Evolutionary conservation across 352 stramenopile species (phyloP).

Genomic region (Plasmopara muralis): DNA sequence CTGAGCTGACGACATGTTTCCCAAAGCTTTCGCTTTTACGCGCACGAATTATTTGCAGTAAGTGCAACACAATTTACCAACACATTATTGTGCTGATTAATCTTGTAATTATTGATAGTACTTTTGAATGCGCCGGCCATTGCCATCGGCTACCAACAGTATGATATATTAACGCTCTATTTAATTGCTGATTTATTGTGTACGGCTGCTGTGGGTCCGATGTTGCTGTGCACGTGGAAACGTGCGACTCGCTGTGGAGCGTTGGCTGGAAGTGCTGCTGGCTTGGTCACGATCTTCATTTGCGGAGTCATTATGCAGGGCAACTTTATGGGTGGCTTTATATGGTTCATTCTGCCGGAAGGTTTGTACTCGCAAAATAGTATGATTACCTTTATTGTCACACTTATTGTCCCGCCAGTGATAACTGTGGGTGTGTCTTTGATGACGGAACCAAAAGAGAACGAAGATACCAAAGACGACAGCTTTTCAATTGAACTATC

Average conservation of each 20-base stretch:
- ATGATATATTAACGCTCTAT: conserved; percentile 67
- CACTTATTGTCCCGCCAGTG: conserved; percentile 49
- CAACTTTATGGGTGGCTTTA: conserved; percentile 66
- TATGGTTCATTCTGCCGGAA: conserved; percentile 70
- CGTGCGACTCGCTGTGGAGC: conserved; percentile 36
- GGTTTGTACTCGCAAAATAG: conserved; percentile 68
- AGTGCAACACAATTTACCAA: conserved; percentile 3
- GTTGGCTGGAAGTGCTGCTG: conserved; percentile 41
- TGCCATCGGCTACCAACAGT: conserved; percentile 54
- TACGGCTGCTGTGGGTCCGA: conserved; percentile 60
- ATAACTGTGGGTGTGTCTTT: conserved; percentile 57
- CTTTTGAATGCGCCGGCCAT: conserved; percentile 67
- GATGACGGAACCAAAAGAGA: conserved; percentile 19
- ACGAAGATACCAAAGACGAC: conserved; percentile 14
- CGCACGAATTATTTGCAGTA: conserved; percentile 50
- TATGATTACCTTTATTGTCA: conserved; percentile 78
- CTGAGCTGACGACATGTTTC: conserved; percentile 70
- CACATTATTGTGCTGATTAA: background rate
- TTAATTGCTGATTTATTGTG: conserved; percentile 72
- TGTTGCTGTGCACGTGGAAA: conserved; percentile 60
- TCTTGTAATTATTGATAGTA: conserved; percentile 23
- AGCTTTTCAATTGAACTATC: conserved; percentile 23
- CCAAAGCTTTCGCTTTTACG: conserved; percentile 45
- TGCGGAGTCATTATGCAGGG: conserved; percentile 48
- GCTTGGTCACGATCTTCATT: conserved; percentile 66